Percentiles rank a stretch among this genome's conserved stretches.
phyloP scores from a whole-genome alignment of 1,284 basidiomycete genomes.

The Boletus sp. region DNA sequence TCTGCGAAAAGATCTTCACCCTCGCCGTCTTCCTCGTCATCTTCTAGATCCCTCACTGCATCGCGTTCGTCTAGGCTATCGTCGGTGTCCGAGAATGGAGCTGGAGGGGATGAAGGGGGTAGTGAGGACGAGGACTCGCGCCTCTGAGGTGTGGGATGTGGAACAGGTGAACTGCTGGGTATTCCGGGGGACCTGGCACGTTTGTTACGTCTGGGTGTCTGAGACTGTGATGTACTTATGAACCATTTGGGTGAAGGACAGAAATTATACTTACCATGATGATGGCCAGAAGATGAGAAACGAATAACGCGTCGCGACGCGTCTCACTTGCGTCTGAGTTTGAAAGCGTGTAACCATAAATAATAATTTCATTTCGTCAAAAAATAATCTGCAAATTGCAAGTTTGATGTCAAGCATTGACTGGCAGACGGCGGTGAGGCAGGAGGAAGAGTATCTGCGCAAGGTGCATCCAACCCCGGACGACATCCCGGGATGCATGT shows the following conservation, averaged over 20 bases:
- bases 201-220: conserved; percentile 52
- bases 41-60: conserved; percentile 67
- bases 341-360: conserved; percentile 30
- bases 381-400: background rate
- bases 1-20: conserved; percentile 95
- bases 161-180: conserved; percentile 50
- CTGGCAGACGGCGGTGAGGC: conserved; percentile 53
- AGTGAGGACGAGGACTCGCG: conserved; percentile 67
- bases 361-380: background rate
- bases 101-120: conserved; percentile 80
- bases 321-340: conserved; percentile 31
- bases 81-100: conserved; percentile 85
- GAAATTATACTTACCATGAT: conserved; percentile 30
- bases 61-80: conserved; percentile 78
- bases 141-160: conserved; percentile 45
- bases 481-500: conserved; percentile 82
- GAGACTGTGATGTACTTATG: conserved; percentile 24
- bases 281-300: conserved; percentile 17
- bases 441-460: conserved; percentile 65
- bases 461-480: conserved; percentile 67
- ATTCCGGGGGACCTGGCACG: conserved; percentile 64
- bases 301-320: conserved; percentile 35
- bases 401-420: conserved; percentile 41
- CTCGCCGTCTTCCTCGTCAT: conserved; percentile 74
- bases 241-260: background rate